phyloP scores from a whole-genome alignment of 495 filamentous ascomycete genomes.

The Penicillium verhagenii region DNA sequence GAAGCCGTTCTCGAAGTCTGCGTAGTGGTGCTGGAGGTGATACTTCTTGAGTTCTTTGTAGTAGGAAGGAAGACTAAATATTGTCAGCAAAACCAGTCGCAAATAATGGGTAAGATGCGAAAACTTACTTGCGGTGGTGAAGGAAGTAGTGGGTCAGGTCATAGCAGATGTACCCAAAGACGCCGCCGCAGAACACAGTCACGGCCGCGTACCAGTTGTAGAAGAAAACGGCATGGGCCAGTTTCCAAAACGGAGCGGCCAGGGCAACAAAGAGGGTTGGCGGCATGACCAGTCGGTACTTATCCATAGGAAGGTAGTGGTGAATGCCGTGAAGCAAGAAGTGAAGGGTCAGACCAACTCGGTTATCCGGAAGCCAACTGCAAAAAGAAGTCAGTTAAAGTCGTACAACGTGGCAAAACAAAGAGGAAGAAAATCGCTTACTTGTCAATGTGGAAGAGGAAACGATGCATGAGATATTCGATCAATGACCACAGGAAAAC shows the following conservation, averaged over 20 bases:
- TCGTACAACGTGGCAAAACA: neutral
- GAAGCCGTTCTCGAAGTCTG: constrained; percentile 96
- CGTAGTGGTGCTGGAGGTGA: constrained; percentile 94
- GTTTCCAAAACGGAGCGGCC: constrained; percentile 88
- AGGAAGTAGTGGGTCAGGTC: constrained; percentile 99
- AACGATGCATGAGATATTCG: constrained; percentile 89
- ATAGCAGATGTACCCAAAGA: constrained; percentile 95
- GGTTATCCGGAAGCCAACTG: constrained; percentile 88
- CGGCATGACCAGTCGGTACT: constrained; percentile 94
- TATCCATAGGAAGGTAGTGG: constrained; percentile 99
- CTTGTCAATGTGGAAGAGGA: constrained; percentile 90
- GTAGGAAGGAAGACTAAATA: constrained; percentile 69
- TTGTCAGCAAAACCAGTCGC: constrained; percentile 10
- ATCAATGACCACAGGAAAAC: constrained; percentile 82
- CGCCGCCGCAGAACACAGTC: constrained; percentile 79
- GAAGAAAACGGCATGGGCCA: constrained; percentile 80
- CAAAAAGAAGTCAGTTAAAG: constrained; percentile 10
- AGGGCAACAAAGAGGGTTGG: constrained; percentile 83
- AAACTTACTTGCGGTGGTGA: constrained; percentile 84
- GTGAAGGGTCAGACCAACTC: constrained; percentile 82
- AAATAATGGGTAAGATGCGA: neutral
- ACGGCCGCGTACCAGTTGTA: constrained; percentile 82
- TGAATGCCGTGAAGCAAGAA: constrained; percentile 97
- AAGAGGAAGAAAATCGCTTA: constrained; percentile 45
- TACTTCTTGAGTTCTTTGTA: constrained; percentile 93